Evolutionary conservation across 768 basidiomycete genomes (phyloP), one percentile per base, ranked within the genome.

Genomic region (Trametes cinnabarina): DNA sequence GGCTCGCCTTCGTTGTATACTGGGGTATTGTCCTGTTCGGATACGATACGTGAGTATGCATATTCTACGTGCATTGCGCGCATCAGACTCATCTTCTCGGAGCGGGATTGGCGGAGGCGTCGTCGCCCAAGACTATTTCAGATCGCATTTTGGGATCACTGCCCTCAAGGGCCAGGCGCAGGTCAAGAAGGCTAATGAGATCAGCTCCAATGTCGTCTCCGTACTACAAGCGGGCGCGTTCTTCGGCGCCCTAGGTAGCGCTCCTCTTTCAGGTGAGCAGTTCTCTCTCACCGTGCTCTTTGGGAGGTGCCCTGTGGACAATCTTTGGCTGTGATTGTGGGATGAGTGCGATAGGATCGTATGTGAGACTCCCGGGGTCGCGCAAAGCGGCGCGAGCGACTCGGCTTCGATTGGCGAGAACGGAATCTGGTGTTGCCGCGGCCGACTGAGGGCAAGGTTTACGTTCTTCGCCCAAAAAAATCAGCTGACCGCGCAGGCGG

Each of bases 201-300:
- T 93, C n/a, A 86, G 84, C 0, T 86, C 87, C 35, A 91, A 89
- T 62, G 85, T 95, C 39, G 92, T 94, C n/a, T 90, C 92, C 3
- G 88, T 94, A 4, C 78, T 94, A 12, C 92, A 94, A 67, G 90
- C 85, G 5, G 90, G 90, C 14, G 89, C 90, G 0, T 93, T 93
- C 79, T 93, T 93, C 66, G 92, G 92, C 55, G 89, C 91, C 14
- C 68, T 94, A 5, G 79, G 80, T 10, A 86, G 84, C 61, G 86
- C 87, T 2, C 86, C 86, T 0, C 65, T 88, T 43, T 88, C 88
- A n/a, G 74, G 88, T 89, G 35, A 8, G 77, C 72, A n/a, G 39
- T 6, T 3, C 35, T 19, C 43, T 25, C 10, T 9, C 22, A 17
- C n/a, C n/a, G n/a, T n/a, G n/a, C n/a, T n/a, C n/a, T n/a, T n/a